phyloP scores from a whole-genome alignment of 2,329 filamentous ascomycete species.

The Aureobasidium leucospermi region DNA sequence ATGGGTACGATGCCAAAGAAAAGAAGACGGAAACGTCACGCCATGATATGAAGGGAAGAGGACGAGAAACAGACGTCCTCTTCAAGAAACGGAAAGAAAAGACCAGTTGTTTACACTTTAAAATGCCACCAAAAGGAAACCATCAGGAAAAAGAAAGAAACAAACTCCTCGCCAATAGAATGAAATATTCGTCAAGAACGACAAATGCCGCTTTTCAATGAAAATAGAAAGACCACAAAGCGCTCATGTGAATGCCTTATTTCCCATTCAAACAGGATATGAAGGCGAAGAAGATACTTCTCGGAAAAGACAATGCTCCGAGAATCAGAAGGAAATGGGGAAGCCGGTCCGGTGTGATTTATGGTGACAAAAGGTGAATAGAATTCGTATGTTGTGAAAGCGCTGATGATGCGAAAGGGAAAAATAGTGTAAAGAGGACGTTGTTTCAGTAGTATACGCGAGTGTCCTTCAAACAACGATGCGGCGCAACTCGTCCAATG shows the following conservation, averaged over 20 bases:
- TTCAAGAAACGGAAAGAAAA: background rate
- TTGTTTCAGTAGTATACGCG: background rate
- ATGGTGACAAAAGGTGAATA: background rate
- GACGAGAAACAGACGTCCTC: background rate
- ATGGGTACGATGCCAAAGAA: background rate
- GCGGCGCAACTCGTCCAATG: background rate
- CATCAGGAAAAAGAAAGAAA: background rate
- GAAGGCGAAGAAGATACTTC: background rate
- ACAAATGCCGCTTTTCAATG: background rate
- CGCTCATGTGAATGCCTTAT: background rate
- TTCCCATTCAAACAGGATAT: background rate
- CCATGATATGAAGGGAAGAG: background rate
- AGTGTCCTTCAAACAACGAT: background rate
- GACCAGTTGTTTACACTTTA: background rate
- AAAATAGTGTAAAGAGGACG: background rate
- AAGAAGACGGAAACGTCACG: background rate
- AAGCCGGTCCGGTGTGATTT: slow-evolving; percentile 3
- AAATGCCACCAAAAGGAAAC: background rate
- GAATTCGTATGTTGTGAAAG: background rate
- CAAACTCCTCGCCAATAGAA: slow-evolving; percentile 10
- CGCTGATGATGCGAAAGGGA: background rate
- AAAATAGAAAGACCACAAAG: background rate
- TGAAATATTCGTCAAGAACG: slow-evolving; percentile 4
- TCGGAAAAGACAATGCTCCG: background rate
- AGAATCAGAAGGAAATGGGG: background rate